phyloP scores from a whole-genome alignment of 2,329 filamentous ascomycete genomes.

The Claviceps sp. region DNA sequence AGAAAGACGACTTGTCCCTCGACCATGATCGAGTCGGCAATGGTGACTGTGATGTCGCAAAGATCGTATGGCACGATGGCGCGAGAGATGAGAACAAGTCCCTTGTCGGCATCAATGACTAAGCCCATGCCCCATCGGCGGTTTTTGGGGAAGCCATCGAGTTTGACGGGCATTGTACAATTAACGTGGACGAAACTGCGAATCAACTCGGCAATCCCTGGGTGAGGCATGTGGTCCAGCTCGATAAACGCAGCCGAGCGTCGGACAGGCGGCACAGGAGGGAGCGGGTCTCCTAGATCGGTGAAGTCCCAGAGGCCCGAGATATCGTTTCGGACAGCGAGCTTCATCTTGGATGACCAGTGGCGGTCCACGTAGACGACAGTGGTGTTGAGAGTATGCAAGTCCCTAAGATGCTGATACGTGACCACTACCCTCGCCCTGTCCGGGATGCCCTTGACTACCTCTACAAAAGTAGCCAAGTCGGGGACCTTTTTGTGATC shows the following conservation, averaged over 20 bases:
- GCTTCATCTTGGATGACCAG: slow-evolving; percentile 89
- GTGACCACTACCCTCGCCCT: slow-evolving; percentile 78
- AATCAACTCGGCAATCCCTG: slow-evolving; percentile 84
- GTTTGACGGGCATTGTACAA: slow-evolving; percentile 86
- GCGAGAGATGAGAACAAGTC: slow-evolving; percentile 83
- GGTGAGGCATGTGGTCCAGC: slow-evolving; percentile 75
- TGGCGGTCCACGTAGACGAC: slow-evolving; percentile 90
- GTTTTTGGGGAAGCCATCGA: slow-evolving; percentile 94
- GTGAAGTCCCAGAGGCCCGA: slow-evolving; percentile 92
- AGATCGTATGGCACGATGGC: slow-evolving; percentile 94
- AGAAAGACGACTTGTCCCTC: slow-evolving; percentile 91
- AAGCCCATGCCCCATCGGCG: slow-evolving; percentile 90
- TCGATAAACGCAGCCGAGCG: slow-evolving; percentile 83
- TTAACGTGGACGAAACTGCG: slow-evolving; percentile 89
- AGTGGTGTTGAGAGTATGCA: slow-evolving; percentile 87
- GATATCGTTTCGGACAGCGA: slow-evolving; percentile 79
- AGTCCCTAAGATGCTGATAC: slow-evolving; percentile 87
- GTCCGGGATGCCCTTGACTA: slow-evolving; percentile 77
- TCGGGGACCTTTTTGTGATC: slow-evolving; percentile 87
- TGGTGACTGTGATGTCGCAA: slow-evolving; percentile 90
- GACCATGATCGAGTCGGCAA: slow-evolving; percentile 91
- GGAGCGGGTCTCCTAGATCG: slow-evolving; percentile 69
- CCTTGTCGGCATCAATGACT: slow-evolving; percentile 94
- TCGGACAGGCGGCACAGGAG: slow-evolving; percentile 56
- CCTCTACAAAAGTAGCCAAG: slow-evolving; percentile 76